A percentile compares a stretch with the other conserved stretches of the same genome.
Evolutionary conservation across 1,284 basidiomycete genomes (phyloP).

Genomic region (Coriolopsis trogii): DNA sequence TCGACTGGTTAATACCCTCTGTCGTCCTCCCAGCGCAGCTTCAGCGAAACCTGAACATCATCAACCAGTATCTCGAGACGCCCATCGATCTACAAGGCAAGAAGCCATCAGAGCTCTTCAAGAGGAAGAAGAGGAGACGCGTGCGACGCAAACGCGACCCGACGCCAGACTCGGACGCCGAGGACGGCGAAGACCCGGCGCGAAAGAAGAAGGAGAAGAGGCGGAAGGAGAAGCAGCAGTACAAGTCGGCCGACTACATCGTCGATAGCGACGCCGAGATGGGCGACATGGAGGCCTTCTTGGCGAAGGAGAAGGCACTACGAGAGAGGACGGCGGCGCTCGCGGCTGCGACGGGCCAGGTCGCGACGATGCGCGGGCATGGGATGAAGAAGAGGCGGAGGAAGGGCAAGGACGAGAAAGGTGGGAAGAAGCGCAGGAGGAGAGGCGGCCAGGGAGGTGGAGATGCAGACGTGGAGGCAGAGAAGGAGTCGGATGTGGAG

Average conservation of each 20-base stretch:
- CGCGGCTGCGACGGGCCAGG: constrained; percentile 47
- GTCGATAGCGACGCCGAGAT: constrained; percentile 86
- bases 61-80: constrained; percentile 74
- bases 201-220: constrained; percentile 52
- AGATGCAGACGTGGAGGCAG: constrained; percentile 9
- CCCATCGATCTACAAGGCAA: constrained; percentile 79
- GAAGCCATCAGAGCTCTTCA: constrained; percentile 66
- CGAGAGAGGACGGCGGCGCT: constrained; percentile 51
- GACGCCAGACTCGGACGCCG: constrained; percentile 46
- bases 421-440: constrained; percentile 28
- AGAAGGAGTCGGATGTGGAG: constrained; percentile 13
- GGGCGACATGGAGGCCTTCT: constrained; percentile 77
- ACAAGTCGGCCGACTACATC: constrained; percentile 90
- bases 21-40: constrained; percentile 65
- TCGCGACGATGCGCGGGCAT: constrained; percentile 61
- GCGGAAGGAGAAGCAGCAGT: constrained; percentile 72
- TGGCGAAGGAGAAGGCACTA: constrained; percentile 69
- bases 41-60: constrained; percentile 65
- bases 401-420: constrained; percentile 35
- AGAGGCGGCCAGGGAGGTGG: constrained; percentile 18
- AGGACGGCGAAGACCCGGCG: constrained; percentile 48
- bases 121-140: constrained; percentile 58
- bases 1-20: constrained; percentile 82
- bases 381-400: constrained; percentile 72
- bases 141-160: constrained; percentile 51